phyloP scores from a whole-genome alignment of 148 eudicot genomes.

The Amaranthus palmeri region DNA sequence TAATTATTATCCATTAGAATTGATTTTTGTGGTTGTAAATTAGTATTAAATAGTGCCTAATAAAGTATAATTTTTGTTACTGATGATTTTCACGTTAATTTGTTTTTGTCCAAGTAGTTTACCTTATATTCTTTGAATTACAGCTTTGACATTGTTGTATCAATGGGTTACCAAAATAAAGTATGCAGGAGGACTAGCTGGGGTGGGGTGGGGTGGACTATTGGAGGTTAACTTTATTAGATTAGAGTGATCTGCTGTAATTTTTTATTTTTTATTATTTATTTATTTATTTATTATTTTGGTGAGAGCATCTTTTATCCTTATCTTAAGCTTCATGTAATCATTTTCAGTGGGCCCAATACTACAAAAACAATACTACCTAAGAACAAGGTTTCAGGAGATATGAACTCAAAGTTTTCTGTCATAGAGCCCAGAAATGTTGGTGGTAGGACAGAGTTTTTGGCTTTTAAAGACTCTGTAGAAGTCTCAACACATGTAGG shows the following conservation, averaged over 20 bases:
- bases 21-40: no score
- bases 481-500: conserved; percentile 15
- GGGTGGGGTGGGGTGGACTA: no score
- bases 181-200: no score
- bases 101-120: no score
- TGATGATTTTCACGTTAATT: no score
- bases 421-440: conserved; percentile 29
- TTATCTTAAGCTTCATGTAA: background rate
- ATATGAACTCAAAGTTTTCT: conserved; percentile 33
- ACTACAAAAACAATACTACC: conserved; percentile 22
- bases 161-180: no score
- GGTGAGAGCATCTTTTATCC: background rate
- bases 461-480: conserved; percentile 26
- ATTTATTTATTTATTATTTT: background rate
- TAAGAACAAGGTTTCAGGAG: conserved; percentile 26
- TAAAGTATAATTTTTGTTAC: no score
- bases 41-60: no score
- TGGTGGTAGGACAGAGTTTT: conserved; percentile 29
- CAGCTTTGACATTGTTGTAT: no score
- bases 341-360: conserved; percentile 38
- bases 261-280: no score
- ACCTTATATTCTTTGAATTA: no score
- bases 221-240: background rate
- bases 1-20: no score
- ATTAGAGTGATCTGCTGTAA: background rate